A percentile compares a stretch with the other conserved stretches of the same genome.
Evolutionary conservation across 2,329 filamentous ascomycete genomes (phyloP).

Genomic region (Metarhizium guizhouense): DNA sequence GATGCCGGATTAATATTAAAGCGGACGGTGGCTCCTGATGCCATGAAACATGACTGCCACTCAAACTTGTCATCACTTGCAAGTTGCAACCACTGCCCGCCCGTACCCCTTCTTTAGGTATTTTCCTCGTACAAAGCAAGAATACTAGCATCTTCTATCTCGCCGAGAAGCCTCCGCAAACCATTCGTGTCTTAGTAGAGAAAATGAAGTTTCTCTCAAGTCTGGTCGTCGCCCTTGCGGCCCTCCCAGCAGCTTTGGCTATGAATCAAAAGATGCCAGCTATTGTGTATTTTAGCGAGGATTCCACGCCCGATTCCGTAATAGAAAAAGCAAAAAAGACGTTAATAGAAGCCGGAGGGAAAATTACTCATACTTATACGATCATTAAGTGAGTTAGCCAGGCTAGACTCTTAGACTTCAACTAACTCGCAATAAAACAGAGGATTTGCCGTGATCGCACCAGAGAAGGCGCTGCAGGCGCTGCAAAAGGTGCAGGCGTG

Average conservation of each 20-base stretch:
- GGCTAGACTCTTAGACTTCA: neutral
- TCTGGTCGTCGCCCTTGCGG: conserved; percentile 46
- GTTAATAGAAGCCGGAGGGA: conserved; percentile 60
- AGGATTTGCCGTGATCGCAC: conserved; percentile 68
- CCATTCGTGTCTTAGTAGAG: neutral
- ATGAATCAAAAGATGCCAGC: conserved; percentile 63
- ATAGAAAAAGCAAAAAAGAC: conserved; percentile 63
- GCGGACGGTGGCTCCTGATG: no score
- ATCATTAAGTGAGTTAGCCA: conserved; percentile 50
- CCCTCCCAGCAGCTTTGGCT: conserved; percentile 49
- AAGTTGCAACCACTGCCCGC: no score
- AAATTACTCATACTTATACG: conserved; percentile 70
- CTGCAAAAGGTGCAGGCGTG: conserved; percentile 59
- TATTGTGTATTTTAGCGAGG: conserved; percentile 67
- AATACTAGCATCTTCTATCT: neutral
- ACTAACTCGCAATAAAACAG: conserved; percentile 34
- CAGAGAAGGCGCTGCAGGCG: conserved; percentile 57
- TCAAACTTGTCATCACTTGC: no score
- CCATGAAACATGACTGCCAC: no score
- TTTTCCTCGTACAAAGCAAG: no score
- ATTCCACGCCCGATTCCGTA: conserved; percentile 54
- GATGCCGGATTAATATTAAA: no score
- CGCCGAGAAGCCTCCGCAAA: neutral
- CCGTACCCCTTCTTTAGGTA: no score
- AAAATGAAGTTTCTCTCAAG: conserved; percentile 54